Evolutionary conservation across 352 stramenopile genomes (phyloP).

Genomic region (Globisporangium canariense): DNA sequence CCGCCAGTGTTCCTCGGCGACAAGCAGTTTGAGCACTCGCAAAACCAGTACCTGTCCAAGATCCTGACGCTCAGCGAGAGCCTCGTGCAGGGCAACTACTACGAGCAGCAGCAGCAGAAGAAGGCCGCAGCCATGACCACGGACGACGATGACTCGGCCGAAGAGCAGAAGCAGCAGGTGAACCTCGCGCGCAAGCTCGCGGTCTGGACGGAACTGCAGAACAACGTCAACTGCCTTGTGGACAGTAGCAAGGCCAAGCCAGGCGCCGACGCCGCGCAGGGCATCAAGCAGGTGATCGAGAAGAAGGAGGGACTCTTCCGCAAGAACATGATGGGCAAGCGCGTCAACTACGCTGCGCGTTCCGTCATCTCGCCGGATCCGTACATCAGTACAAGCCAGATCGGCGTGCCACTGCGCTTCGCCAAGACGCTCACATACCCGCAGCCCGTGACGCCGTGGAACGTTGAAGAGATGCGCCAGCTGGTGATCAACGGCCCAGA

Average conservation of each 20-base stretch:
- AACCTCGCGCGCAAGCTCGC: conserved; percentile 91
- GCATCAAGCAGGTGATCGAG: conserved; percentile 98
- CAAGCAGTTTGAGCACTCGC: conserved; percentile 96
- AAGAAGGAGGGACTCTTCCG: conserved; percentile 99
- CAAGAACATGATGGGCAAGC: conserved; percentile 98
- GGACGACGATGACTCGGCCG: conserved; percentile 48
- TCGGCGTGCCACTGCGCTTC: conserved; percentile 98
- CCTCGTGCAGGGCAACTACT: conserved; percentile 79
- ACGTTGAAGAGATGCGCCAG: conserved; percentile 96
- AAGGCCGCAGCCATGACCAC: conserved; percentile 25
- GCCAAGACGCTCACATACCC: conserved; percentile 98
- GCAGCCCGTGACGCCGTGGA: conserved; percentile 97
- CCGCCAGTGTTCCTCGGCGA: conserved; percentile 95
- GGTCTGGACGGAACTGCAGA: conserved; percentile 98
- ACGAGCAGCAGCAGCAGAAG: conserved; percentile 48
- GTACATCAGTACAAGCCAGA: conserved; percentile 99
- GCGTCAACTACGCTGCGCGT: conserved; percentile 98
- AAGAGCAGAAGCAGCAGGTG: conserved; percentile 49
- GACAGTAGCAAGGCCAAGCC: conserved; percentile 78
- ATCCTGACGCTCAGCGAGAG: conserved; percentile 92
- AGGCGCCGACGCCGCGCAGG: conserved; percentile 66
- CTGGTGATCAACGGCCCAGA: conserved; percentile 96
- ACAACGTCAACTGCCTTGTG: conserved; percentile 79
- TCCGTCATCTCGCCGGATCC: conserved; percentile 99
- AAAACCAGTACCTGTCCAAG: conserved; percentile 95